These are phyloP conservation scores for Taphrina wiesneri DNA, from an alignment of 1,139 yeast species.

Conservation along the genomic window DNA sequence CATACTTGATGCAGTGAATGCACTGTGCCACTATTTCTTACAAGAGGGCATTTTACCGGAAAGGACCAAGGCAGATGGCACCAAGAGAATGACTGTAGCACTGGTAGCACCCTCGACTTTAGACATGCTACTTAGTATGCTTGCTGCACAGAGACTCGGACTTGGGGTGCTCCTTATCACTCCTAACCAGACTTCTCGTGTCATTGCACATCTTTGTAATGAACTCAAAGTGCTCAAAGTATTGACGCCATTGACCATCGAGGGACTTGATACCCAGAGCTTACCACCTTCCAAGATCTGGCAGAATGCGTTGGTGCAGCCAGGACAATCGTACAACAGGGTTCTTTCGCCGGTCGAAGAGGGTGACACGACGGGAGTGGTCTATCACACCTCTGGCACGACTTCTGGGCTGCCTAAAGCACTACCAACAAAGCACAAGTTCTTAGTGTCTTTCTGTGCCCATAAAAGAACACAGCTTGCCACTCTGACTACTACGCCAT, in stretches of 20 bases:
- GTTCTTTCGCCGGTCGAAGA: constrained; percentile 7
- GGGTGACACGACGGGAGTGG: constrained; percentile 5
- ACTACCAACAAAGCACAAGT: constrained; percentile 14
- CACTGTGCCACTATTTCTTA: constrained; percentile 13
- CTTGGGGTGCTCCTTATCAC: constrained; percentile 14
- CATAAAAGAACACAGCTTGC: constrained; percentile 14
- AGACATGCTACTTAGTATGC: constrained; percentile 12
- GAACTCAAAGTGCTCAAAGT: constrained; percentile 1
- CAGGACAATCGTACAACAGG: neutral
- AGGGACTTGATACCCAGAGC: neutral
- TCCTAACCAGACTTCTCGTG: constrained; percentile 7
- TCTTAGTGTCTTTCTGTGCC: constrained; percentile 23
- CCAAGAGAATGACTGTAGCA: constrained; percentile 1
- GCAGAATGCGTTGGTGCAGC: neutral
- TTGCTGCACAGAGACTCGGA: constrained; percentile 14
- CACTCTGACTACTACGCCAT: constrained; percentile 21
- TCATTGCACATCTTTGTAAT: constrained; percentile 5
- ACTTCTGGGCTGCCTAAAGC: constrained; percentile 19
- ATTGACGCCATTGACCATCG: constrained; percentile 4
- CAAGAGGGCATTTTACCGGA: neutral
- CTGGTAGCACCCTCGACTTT: constrained; percentile 18
- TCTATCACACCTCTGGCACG: constrained; percentile 19
- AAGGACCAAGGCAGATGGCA: constrained; percentile 3
- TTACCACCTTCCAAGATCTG: constrained; percentile 3
- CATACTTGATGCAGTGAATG: constrained; percentile 14